Base-by-base conservation (phyloP, 2,329 filamentous ascomycete genomes). In the Cryphonectria nitschkei region DNA sequence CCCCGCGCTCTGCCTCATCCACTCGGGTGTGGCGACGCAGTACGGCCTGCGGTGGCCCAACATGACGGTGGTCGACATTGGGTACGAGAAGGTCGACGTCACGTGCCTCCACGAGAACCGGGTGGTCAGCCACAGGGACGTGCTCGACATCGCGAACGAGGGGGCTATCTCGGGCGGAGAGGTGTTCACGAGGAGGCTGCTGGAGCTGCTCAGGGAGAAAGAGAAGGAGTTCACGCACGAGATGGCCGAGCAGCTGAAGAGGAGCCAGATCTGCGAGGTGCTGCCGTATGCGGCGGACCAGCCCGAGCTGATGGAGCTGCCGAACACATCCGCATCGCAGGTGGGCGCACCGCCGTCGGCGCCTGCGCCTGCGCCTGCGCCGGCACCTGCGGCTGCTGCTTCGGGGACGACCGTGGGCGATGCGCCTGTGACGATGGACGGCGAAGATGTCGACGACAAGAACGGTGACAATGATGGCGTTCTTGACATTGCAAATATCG, bases 31-130 rank as follows among this genome's bases (percentile, higher is more conserved):
- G 63, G 95, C 96, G 37, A 92, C 94, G 0, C 91, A 96, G 70
- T 98, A 97, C 78, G 95, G 94, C 14, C 87, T 94, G 41, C 89
- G 88, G 79, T 87, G 86, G 84, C 87, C 90, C 43, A 94, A 89
- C 75, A 91, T 96, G 77, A 96, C 94, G 0, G 89, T 99, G 29
- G 87, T 99, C 34, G 96, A 99, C 79, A 92, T 99, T 72, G 96
- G 96, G 14, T 93, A 90, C 79, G 90, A 93, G 77, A 98, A 98
- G 83, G 93, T 95, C 34, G 95, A 99, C 77, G 89, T 99, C 29
- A 97, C 94, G 0, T 95, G 95, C 70, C 90, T 99, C 65, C 90
- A 91, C 70, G 95, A 98, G 73, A 95, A 93, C 76, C 83, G 90
- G 62, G 87, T 97, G 6, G 86, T 83, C 86, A 94, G 80, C 86